Evolutionary conservation across 2,329 filamentous ascomycete genomes (phyloP).

Genomic region (Sclerotinia nivalis): DNA sequence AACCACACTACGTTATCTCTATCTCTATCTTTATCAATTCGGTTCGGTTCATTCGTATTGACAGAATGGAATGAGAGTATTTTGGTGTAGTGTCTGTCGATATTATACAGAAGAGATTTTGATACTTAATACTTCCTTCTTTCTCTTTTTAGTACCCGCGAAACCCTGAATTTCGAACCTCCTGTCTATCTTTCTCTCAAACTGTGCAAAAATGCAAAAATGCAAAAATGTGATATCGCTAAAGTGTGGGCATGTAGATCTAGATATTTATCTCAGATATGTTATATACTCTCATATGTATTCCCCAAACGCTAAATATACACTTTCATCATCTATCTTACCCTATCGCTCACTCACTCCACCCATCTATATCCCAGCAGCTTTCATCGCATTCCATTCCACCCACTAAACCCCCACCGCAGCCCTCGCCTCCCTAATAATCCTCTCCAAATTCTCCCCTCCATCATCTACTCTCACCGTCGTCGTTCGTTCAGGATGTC

Average conservation of each 20-base stretch:
- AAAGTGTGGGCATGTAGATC: background rate
- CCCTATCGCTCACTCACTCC: background rate
- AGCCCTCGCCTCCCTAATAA: constrained; percentile 15
- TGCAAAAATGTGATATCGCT: background rate
- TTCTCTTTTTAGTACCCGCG: no score
- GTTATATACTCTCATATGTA: background rate
- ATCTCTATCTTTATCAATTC: no score
- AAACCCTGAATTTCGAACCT: no score
- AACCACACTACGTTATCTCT: no score
- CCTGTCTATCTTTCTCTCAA: background rate
- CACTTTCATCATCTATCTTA: no score
- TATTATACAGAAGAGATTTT: no score
- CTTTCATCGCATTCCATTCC: background rate
- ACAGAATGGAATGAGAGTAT: no score
- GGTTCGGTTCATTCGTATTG: no score
- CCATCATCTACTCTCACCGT: constrained; percentile 34
- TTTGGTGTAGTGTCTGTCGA: no score
- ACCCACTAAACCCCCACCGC: constrained; percentile 7
- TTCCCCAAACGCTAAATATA: background rate
- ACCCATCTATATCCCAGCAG: background rate
- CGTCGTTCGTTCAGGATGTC: constrained; percentile 47
- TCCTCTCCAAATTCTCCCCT: constrained; percentile 12
- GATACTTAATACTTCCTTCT: no score
- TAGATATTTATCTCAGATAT: background rate
- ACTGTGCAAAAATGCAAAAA: background rate